These are phyloP conservation scores for Phanerodontia chrysosporium DNA, from an alignment of 768 basidiomycete species.

Conservation along the genomic window DNA sequence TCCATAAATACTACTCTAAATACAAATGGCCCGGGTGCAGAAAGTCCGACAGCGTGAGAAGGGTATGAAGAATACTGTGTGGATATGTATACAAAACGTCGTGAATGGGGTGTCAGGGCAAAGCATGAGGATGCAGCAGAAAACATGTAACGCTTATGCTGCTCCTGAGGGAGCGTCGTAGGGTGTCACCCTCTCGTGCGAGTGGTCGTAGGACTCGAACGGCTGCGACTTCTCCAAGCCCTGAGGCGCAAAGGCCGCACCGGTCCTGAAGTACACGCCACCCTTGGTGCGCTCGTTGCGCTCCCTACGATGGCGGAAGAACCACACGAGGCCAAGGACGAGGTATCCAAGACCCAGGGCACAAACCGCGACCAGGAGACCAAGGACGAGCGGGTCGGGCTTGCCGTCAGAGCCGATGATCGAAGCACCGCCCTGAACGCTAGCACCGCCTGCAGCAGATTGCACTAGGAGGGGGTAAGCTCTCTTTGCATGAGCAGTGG, in stretches of 20 bases:
- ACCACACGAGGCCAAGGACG: slow-evolving; percentile 1
- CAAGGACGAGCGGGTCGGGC: slow-evolving; percentile 8
- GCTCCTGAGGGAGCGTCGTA: slow-evolving; percentile 9
- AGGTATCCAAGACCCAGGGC: slow-evolving; percentile 7
- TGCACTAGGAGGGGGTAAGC: neutral
- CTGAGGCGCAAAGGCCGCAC: slow-evolving; percentile 11
- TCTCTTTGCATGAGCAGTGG: neutral
- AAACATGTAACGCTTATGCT: neutral
- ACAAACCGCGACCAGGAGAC: slow-evolving; percentile 5
- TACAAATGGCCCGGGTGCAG: neutral
- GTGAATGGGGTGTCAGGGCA: neutral
- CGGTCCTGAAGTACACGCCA: slow-evolving; percentile 8
- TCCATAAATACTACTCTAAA: neutral
- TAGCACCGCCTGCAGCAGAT: neutral
- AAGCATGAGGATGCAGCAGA: neutral
- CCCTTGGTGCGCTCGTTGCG: slow-evolving; percentile 1
- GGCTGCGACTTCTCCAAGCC: slow-evolving; percentile 11
- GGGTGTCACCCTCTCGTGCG: slow-evolving; percentile 3
- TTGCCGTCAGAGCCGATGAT: slow-evolving; percentile 4
- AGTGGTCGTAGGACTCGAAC: slow-evolving; percentile 1
- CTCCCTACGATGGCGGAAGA: slow-evolving; percentile 1
- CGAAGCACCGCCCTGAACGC: neutral
- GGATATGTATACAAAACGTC: neutral
- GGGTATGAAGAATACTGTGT: neutral
- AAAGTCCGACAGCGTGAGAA: neutral